These are phyloP conservation scores for Blastocystis hominis DNA, from an alignment of 352 stramenopile genomes.

Conservation along the genomic window DNA sequence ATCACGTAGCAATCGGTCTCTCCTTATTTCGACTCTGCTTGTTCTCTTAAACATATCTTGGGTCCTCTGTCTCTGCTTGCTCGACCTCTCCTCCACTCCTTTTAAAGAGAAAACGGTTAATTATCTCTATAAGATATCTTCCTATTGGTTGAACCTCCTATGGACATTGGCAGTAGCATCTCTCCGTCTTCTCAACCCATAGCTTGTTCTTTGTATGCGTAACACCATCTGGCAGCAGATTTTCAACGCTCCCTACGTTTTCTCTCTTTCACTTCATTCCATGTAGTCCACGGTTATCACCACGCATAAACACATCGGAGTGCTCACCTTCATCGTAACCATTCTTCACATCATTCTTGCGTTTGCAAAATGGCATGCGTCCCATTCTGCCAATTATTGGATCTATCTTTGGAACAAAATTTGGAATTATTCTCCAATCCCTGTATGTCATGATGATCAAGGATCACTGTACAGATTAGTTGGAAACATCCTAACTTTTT, in stretches of 20 bases:
- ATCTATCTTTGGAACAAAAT: not conserved
- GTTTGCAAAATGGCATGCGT: not conserved
- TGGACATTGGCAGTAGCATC: not conserved
- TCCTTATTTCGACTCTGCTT: not conserved
- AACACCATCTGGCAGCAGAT: constrained; percentile 42
- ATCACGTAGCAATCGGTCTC: not conserved
- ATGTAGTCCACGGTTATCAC: constrained; percentile 14
- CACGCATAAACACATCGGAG: not conserved
- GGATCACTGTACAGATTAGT: not conserved
- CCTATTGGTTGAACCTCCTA: constrained; percentile 24
- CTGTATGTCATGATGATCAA: not conserved
- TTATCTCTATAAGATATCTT: not conserved
- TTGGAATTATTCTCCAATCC: not conserved
- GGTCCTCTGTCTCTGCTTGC: not conserved
- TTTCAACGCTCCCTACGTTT: constrained; percentile 10
- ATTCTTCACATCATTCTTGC: constrained; percentile 5
- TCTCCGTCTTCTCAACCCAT: not conserved
- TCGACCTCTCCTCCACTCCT: not conserved
- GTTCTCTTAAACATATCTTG: constrained; percentile 10
- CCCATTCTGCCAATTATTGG: not conserved
- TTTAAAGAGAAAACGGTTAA: not conserved
- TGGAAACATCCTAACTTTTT: constrained; percentile 18
- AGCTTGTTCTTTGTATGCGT: constrained; percentile 22
- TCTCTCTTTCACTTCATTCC: not conserved
- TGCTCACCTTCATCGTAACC: not conserved